Percentiles rank a stretch among this genome's conserved stretches.
phyloP scores from a whole-genome alignment of 2,329 filamentous ascomycete genomes.

The Fusarium poae region DNA sequence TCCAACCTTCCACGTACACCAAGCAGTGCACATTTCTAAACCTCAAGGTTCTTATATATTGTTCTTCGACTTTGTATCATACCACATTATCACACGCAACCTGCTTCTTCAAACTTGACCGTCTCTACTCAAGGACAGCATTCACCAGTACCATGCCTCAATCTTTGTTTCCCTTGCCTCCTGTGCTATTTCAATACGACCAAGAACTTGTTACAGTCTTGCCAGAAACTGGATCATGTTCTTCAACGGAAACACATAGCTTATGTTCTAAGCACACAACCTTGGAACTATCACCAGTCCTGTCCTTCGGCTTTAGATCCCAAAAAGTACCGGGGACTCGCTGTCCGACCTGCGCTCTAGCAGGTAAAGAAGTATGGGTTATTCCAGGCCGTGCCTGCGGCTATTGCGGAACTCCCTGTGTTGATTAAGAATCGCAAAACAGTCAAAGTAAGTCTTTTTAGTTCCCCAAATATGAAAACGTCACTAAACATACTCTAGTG shows the following conservation, averaged over 20 bases:
- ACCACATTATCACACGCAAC: conserved; percentile 1
- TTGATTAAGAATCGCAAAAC: conserved; percentile 24
- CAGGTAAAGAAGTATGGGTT: conserved; percentile 68
- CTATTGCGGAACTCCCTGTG: conserved; percentile 63
- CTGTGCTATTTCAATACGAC: not conserved
- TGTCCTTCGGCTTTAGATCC: conserved; percentile 12
- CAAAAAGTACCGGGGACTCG: conserved; percentile 62
- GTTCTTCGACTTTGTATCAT: conserved; percentile 21
- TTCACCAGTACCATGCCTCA: conserved; percentile 30
- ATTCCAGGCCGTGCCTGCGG: conserved; percentile 66
- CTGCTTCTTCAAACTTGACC: not conserved
- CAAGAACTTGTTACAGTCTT: not conserved
- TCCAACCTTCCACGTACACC: conserved; percentile 48
- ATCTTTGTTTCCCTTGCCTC: conserved; percentile 10
- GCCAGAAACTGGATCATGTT: not conserved
- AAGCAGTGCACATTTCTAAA: conserved; percentile 14
- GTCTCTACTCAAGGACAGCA: not conserved
- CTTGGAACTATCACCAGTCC: not conserved
- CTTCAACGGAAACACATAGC: not conserved
- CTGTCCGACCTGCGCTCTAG: conserved; percentile 64
- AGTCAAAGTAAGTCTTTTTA: conserved; percentile 13
- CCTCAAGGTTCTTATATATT: conserved; percentile 34
- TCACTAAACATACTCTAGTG: conserved; percentile 9
- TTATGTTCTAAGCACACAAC: not conserved
- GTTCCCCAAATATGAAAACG: not conserved